Evolutionary conservation across 2,329 filamentous ascomycete genomes (phyloP).

Genomic region (Daldinia sp.): DNA sequence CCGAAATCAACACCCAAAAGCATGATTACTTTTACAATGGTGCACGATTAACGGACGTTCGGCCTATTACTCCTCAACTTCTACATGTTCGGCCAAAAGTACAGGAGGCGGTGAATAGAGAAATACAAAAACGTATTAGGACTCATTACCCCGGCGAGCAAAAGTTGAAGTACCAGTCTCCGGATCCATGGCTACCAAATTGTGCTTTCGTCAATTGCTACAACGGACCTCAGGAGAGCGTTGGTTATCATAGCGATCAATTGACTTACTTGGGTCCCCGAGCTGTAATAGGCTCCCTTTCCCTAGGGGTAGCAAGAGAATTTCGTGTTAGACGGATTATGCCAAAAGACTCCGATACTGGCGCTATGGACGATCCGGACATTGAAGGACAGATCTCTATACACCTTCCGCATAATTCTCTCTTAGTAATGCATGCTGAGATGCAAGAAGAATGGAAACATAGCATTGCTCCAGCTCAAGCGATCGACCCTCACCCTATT

Average conservation of each 20-base stretch:
- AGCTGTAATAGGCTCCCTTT: slow-evolving; percentile 89
- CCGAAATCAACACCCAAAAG: slow-evolving; percentile 77
- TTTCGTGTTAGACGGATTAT: slow-evolving; percentile 87
- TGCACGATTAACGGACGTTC: slow-evolving; percentile 77
- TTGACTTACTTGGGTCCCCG: slow-evolving; percentile 92
- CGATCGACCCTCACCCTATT: slow-evolving; percentile 86
- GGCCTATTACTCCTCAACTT: slow-evolving; percentile 81
- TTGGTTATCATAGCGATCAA: slow-evolving; percentile 94
- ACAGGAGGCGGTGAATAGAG: slow-evolving; percentile 79
- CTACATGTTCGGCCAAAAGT: slow-evolving; percentile 76
- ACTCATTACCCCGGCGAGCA: slow-evolving; percentile 74
- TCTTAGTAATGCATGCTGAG: slow-evolving; percentile 95
- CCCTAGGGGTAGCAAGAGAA: slow-evolving; percentile 90
- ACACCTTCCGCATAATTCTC: slow-evolving; percentile 92
- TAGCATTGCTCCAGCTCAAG: slow-evolving; percentile 77
- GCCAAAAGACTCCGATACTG: slow-evolving; percentile 65
- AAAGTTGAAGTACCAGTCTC: slow-evolving; percentile 83
- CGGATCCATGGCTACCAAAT: slow-evolving; percentile 82
- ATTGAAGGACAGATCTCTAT: slow-evolving; percentile 89
- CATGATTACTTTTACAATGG: slow-evolving; percentile 91
- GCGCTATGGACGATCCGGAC: slow-evolving; percentile 64
- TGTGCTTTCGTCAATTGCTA: slow-evolving; percentile 97
- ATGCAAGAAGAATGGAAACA: slow-evolving; percentile 99
- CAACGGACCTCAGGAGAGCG: slow-evolving; percentile 80
- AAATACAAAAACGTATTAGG: slow-evolving; percentile 78